A percentile compares a stretch with the other conserved stretches of the same genome.
These are phyloP conservation scores for Debaryomycetaceae sp. DNA, from an alignment of 1,139 yeast species.

Conservation along the genomic window DNA sequence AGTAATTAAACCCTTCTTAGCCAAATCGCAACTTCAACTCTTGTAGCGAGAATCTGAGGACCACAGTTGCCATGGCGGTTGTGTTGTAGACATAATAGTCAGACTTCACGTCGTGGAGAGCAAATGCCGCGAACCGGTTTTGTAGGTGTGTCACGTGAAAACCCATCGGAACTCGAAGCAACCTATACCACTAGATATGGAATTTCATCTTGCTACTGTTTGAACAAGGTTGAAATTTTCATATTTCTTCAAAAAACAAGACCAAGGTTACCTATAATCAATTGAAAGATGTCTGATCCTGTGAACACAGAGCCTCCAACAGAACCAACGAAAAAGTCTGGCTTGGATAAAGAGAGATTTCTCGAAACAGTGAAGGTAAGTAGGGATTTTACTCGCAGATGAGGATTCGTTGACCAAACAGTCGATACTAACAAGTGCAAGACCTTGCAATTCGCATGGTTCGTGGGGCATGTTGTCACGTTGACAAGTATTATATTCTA, in stretches of 20 bases:
- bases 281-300: slow-evolving; percentile 3
- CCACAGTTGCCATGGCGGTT: too few species aligned
- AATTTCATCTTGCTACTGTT: not conserved
- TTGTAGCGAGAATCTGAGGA: too few species aligned
- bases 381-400: not conserved
- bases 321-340: not conserved
- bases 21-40: too few species aligned
- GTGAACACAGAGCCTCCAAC: not conserved
- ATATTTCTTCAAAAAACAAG: not conserved
- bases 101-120: too few species aligned
- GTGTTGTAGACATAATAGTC: too few species aligned
- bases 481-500: slow-evolving; percentile 54
- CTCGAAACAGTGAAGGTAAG: slow-evolving; percentile 15
- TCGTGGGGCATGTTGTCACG: slow-evolving; percentile 67
- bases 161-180: not conserved
- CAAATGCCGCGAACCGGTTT: too few species aligned
- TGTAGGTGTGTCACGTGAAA: too few species aligned
- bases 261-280: not conserved
- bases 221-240: not conserved
- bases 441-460: slow-evolving; percentile 61
- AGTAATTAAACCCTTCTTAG: too few species aligned
- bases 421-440: slow-evolving; percentile 13
- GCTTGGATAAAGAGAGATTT: slow-evolving; percentile 12
- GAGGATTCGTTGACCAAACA: not conserved
- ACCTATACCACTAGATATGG: not conserved